phyloP scores from a whole-genome alignment of 345 rosid species.

The Erodium maritimum region DNA sequence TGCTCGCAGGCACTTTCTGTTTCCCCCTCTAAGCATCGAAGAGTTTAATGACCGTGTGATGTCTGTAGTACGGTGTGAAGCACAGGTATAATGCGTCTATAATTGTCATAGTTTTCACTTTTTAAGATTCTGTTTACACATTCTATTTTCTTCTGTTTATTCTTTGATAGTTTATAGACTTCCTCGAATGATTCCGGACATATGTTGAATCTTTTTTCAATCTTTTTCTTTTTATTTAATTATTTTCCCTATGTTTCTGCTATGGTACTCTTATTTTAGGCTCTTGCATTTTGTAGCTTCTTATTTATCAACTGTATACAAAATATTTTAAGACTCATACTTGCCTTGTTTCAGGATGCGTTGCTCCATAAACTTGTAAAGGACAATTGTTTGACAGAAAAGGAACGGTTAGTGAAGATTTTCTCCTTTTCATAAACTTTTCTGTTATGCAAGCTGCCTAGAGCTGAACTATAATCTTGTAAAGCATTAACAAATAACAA shows the following conservation, averaged over 20 bases:
- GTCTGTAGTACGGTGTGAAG: conserved; percentile 85
- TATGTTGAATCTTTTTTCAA: background rate
- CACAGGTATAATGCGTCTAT: conserved; percentile 30
- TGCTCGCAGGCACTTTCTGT: conserved; percentile 79
- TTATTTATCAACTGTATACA: background rate
- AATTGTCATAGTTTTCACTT: background rate
- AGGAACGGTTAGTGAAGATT: conserved; percentile 52
- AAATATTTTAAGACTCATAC: conserved; percentile 6
- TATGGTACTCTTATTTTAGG: background rate
- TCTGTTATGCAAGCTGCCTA: background rate
- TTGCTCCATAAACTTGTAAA: conserved; percentile 67
- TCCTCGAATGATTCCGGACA: background rate
- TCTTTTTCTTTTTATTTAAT: background rate
- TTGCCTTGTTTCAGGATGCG: conserved; percentile 46
- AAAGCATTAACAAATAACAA: background rate
- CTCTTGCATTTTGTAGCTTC: background rate
- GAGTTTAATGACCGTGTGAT: conserved; percentile 66
- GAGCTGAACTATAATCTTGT: background rate
- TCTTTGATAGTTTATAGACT: no score
- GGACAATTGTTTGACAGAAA: conserved; percentile 46
- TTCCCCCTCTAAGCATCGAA: conserved; percentile 70
- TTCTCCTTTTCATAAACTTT: background rate
- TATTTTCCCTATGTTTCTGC: background rate
- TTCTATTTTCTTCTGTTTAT: background rate
- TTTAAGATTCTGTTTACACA: background rate